Percentiles rank a stretch among this genome's conserved stretches.
Evolutionary conservation across 2,329 filamentous ascomycete genomes (phyloP).

Genomic region (Thelonectria blattea): DNA sequence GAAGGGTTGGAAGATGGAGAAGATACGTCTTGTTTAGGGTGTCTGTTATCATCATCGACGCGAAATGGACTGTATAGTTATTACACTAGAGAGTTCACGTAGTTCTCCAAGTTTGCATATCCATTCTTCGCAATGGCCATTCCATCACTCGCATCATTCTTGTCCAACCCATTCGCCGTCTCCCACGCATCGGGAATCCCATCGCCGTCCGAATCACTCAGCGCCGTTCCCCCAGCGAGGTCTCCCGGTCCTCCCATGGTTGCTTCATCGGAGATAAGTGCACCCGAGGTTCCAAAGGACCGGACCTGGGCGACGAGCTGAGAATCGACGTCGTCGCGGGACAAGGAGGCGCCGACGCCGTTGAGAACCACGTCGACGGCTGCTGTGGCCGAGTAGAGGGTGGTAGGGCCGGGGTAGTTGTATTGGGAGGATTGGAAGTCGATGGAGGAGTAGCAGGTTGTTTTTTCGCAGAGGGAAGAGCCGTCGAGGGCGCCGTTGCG

Average conservation of each 20-base stretch:
- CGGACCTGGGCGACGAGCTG: slow-evolving; percentile 50
- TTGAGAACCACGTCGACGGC: slow-evolving; percentile 49
- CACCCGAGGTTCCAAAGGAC: slow-evolving; percentile 52
- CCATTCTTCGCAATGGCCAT: slow-evolving; percentile 50
- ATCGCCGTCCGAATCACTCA: slow-evolving; percentile 54
- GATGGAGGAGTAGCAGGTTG: slow-evolving; percentile 55
- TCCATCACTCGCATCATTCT: slow-evolving; percentile 47
- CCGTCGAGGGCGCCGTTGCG: slow-evolving; percentile 57
- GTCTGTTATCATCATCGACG: no score
- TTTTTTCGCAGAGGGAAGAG: slow-evolving; percentile 47
- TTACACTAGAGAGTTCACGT: slow-evolving; percentile 56
- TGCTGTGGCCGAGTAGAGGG: slow-evolving; percentile 46
- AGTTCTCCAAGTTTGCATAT: slow-evolving; percentile 56
- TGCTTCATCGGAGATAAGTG: slow-evolving; percentile 54
- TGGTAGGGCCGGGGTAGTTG: slow-evolving; percentile 51
- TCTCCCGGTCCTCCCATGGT: slow-evolving; percentile 49
- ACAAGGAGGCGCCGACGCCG: slow-evolving; percentile 50
- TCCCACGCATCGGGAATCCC: slow-evolving; percentile 58
- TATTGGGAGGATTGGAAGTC: slow-evolving; percentile 48
- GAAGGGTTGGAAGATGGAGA: no score
- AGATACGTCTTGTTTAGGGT: no score
- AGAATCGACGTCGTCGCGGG: slow-evolving; percentile 52
- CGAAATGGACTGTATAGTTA: no score
- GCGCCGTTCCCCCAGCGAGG: slow-evolving; percentile 46
- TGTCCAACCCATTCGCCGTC: slow-evolving; percentile 48